Evolutionary conservation across 768 basidiomycete species (phyloP).

Genomic region (Terana coerulea): DNA sequence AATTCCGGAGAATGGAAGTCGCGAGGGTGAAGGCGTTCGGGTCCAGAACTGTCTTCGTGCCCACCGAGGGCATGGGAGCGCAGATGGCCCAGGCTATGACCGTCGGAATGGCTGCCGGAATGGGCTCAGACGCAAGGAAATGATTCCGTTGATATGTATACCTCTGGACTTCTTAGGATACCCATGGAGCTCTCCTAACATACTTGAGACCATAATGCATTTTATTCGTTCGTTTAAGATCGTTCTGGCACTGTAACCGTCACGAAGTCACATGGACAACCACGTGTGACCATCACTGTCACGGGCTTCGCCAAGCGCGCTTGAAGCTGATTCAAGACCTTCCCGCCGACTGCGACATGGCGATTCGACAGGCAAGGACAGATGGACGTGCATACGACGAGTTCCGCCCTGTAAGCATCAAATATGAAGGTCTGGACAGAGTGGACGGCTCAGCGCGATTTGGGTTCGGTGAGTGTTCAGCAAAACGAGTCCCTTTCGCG

Average conservation of each 20-base stretch:
- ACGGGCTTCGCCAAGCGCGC: no score
- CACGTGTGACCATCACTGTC: no score
- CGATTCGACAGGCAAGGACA: not conserved
- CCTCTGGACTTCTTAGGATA: not conserved
- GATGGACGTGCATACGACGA: constrained; percentile 35
- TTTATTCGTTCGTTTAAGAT: no score
- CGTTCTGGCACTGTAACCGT: no score
- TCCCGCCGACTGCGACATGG: no score
- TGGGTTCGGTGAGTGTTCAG: constrained; percentile 44
- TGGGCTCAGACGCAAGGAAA: constrained; percentile 25
- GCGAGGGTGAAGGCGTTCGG: constrained; percentile 63
- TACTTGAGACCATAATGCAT: no score
- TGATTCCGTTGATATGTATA: not conserved
- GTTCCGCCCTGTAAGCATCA: constrained; percentile 37
- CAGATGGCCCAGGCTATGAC: constrained; percentile 63
- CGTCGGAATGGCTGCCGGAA: constrained; percentile 64
- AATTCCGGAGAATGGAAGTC: constrained; percentile 63
- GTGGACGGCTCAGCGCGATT: constrained; percentile 79
- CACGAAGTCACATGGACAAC: no score
- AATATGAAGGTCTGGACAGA: constrained; percentile 59
- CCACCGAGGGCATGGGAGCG: constrained; percentile 54
- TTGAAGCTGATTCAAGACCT: no score
- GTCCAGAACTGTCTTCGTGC: constrained; percentile 63
- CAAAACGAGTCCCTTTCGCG: constrained; percentile 6
- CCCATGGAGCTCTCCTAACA: no score